Base-by-base conservation (phyloP, 2,329 filamentous ascomycete genomes). In the Neonectria hederae region DNA sequence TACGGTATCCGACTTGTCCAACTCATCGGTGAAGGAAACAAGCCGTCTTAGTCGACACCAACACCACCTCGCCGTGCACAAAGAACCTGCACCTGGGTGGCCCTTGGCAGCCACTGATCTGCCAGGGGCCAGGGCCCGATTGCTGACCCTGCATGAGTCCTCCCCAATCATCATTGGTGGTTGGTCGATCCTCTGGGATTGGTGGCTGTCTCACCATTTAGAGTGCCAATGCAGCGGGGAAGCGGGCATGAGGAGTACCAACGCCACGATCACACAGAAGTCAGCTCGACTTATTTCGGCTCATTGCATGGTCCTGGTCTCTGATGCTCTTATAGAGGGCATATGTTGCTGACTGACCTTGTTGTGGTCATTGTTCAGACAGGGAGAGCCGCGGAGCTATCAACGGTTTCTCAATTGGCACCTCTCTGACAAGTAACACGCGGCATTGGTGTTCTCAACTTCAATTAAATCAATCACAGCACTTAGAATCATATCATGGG, bases 151-250 rank as follows among this genome's bases (percentile, higher is more conserved):
- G 17, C 5, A 24, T 43, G 19, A 22, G 5, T 53, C 30, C 43
- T 22, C n/a, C 17, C 19, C n/a, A 19, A 17, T 26, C 26, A 32
- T 26, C 43, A 59, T 59, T 59, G 55, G 61, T 49, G n/a, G 38
- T 54, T 22, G n/a, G 49, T 35, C 35, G 48, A 54, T 59, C 30
- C 40, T 40, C 30, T 19, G 19, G 55, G 42, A 32, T 38, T 38
- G 26, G 51, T 59, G 49, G 55, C 61, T 63, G 61, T 63, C 61
- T 63, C 55, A 54, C 43, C 49, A 62, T 58, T 24, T 19, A n/a
- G 52, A 45, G 42, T 49, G 51, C 42, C 59, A 35, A 30, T 43
- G 35, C 42, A 30, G 43, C 32, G 35, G 43, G 32, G 58, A 21
- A 22, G 17, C 19, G n/a, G 55, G 35, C 45, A 6, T 14, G 32